These are phyloP conservation scores for Eucalyptus marginata DNA, from an alignment of 345 rosid species.

Conservation along the genomic window DNA sequence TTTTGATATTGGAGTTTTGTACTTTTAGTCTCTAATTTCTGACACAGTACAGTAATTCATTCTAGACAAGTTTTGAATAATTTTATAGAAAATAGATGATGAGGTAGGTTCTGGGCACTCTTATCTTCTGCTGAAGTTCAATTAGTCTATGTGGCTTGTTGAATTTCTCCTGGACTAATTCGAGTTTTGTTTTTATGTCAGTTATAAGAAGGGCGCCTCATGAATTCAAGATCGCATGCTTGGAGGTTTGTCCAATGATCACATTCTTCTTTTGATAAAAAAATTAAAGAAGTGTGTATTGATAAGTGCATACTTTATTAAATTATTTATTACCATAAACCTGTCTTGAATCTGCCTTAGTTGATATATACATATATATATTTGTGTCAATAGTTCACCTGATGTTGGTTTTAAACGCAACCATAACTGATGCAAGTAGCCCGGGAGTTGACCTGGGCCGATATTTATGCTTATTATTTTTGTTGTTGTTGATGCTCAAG, in stretches of 20 bases:
- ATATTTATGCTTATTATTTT: not conserved
- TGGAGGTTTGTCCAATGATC: conserved; percentile 53
- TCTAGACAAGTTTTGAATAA: not conserved
- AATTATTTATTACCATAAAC: not conserved
- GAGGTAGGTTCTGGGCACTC: not conserved
- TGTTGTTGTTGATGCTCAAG: not conserved
- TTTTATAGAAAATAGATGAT: not conserved
- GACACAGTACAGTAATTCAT: not conserved
- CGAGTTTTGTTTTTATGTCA: conserved; percentile 9
- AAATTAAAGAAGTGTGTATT: not conserved
- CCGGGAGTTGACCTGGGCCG: not conserved
- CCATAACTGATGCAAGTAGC: not conserved
- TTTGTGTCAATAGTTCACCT: not conserved
- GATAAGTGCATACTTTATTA: not conserved
- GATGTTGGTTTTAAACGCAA: not conserved
- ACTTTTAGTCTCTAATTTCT: not conserved
- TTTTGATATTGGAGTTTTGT: not conserved
- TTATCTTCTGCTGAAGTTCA: not conserved
- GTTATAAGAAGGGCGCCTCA: conserved; percentile 98
- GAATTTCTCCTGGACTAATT: not conserved
- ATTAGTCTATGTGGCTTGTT: not conserved
- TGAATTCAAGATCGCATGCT: conserved; percentile 98
- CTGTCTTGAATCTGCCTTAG: not conserved
- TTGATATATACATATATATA: not conserved
- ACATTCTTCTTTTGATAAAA: not conserved